phyloP scores from a whole-genome alignment of 2,329 filamentous ascomycete genomes.

The Dactylellina drechsleri region DNA sequence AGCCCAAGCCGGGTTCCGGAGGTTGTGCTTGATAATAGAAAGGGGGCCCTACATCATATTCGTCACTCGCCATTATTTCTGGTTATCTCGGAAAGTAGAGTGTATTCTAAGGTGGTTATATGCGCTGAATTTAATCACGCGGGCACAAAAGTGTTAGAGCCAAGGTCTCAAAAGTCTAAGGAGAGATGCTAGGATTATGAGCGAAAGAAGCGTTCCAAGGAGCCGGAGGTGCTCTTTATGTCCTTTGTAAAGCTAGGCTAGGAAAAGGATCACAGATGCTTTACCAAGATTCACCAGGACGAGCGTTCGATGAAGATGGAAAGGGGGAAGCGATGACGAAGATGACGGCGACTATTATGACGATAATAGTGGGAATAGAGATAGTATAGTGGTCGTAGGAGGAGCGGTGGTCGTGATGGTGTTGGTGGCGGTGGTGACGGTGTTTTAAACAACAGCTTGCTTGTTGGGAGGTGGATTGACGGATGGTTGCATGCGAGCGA shows the following conservation, averaged over 20 bases:
- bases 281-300: too few relatives aligned
- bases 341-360: neutral
- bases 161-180: neutral
- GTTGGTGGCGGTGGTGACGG: neutral
- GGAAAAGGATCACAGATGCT: too few relatives aligned
- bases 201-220: neutral
- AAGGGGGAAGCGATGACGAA: neutral
- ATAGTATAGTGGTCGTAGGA: neutral
- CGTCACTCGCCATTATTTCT: conserved; percentile 93
- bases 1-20: neutral
- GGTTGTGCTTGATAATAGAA: conserved; percentile 25
- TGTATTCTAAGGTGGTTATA: conserved; percentile 7
- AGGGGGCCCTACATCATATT: conserved; percentile 89
- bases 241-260: too few relatives aligned
- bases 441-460: conserved; percentile 14
- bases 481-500: too few relatives aligned
- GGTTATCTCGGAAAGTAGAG: neutral
- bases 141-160: conserved; percentile 6
- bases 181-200: neutral
- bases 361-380: conserved; percentile 22
- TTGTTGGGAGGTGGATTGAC: neutral
- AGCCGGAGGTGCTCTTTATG: too few relatives aligned
- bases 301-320: too few relatives aligned
- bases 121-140: conserved; percentile 8
- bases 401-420: neutral